phyloP scores from a whole-genome alignment of 495 filamentous ascomycete species.

The Amniculicola lignicola region DNA sequence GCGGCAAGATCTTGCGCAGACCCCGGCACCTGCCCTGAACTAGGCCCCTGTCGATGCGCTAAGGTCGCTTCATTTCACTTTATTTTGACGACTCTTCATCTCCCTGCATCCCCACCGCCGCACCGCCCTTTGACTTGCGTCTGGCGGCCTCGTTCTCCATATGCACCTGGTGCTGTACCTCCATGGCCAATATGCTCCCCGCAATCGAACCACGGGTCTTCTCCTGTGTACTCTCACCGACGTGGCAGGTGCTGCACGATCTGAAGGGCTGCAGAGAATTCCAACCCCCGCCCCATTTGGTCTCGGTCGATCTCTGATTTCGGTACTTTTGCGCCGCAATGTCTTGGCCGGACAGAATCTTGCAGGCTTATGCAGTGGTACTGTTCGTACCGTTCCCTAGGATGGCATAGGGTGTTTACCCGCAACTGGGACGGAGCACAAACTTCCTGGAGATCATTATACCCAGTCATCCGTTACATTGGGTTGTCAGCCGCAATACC shows the following conservation, averaged over 20 bases:
- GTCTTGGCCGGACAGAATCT: constrained; percentile 2
- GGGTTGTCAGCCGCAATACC: constrained; percentile 13
- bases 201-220: constrained; percentile 1
- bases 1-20: constrained; percentile 1
- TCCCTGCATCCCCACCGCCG: constrained; percentile 11
- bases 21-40: constrained; percentile 7
- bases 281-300: neutral
- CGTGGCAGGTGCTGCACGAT: constrained; percentile 14
- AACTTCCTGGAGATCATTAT: constrained; percentile 9
- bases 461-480: constrained; percentile 12
- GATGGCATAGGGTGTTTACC: constrained; percentile 9
- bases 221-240: neutral
- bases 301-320: constrained; percentile 2
- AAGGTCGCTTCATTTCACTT: constrained; percentile 33
- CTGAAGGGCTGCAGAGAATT: neutral
- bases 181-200: constrained; percentile 8
- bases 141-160: neutral
- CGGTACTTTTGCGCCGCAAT: constrained; percentile 3
- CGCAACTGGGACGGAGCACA: constrained; percentile 20
- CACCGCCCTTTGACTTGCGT: constrained; percentile 4
- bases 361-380: neutral
- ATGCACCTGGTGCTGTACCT: neutral
- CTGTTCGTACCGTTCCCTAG: neutral
- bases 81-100: constrained; percentile 32
- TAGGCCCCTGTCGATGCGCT: constrained; percentile 23